Conservation (phyloP, 495 filamentous ascomycete genomes). For the Neurospora pannonica region DNA sequence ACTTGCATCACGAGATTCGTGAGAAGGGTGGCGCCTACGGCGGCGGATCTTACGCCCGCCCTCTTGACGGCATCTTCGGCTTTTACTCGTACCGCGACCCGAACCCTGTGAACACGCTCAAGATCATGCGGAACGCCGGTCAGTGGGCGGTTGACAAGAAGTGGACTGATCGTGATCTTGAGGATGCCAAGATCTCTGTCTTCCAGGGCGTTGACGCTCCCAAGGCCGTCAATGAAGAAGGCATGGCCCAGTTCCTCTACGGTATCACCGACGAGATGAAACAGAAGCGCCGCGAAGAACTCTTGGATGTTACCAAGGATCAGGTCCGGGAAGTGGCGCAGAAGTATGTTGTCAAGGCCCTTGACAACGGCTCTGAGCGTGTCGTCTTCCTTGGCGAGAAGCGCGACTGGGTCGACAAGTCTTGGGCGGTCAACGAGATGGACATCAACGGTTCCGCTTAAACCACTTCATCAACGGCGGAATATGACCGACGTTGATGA, state of each 20-base stretch:
- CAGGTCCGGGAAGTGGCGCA: conserved; percentile 77
- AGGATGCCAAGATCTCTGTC: conserved; percentile 90
- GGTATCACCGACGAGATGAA: conserved; percentile 84
- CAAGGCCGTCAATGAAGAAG: conserved; percentile 76
- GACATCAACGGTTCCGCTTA: conserved; percentile 34
- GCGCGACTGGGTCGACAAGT: conserved; percentile 60
- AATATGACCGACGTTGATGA: neutral
- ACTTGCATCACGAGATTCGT: conserved; percentile 93
- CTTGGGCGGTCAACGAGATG: conserved; percentile 44
- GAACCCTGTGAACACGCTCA: conserved; percentile 82
- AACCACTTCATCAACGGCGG: neutral
- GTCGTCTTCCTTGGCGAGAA: conserved; percentile 76
- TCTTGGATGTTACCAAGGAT: conserved; percentile 76
- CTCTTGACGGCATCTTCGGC: conserved; percentile 75
- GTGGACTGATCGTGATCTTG: conserved; percentile 81
- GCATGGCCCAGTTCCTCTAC: conserved; percentile 74
- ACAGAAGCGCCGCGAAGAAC: conserved; percentile 71
- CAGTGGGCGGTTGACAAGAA: conserved; percentile 72
- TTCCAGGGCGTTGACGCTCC: conserved; percentile 97
- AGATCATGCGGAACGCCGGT: conserved; percentile 75
- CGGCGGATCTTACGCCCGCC: conserved; percentile 74
- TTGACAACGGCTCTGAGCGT: conserved; percentile 40
- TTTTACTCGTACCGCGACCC: conserved; percentile 96
- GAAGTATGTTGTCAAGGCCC: conserved; percentile 66
- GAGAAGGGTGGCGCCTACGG: conserved; percentile 98